A percentile compares a stretch with the other conserved stretches of the same genome.
Evolutionary conservation across 1,284 basidiomycete species (phyloP).

Genomic region (Austropuccinia psidii): DNA sequence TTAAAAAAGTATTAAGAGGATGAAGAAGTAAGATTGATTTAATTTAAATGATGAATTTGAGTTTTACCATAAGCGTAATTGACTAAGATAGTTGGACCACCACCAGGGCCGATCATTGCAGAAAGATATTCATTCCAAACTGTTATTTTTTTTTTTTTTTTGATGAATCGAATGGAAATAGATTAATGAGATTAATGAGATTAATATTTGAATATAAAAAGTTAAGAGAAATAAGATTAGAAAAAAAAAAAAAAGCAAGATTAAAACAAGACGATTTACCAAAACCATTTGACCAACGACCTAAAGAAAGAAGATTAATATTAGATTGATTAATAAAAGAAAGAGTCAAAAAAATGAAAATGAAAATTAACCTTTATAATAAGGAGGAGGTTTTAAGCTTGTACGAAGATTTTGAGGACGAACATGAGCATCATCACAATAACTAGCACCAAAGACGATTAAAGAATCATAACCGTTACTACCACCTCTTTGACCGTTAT

Average conservation of each 20-base stretch:
- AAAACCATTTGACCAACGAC: conserved; percentile 28
- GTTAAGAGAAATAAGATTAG: neutral
- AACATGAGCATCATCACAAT: conserved; percentile 30
- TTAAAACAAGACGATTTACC: neutral
- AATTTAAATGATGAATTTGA: neutral
- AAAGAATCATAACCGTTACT: conserved; percentile 20
- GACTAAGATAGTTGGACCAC: conserved; percentile 10
- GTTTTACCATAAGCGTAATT: conserved; percentile 21
- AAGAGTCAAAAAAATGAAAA: neutral
- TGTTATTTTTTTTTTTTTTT: too few relatives aligned
- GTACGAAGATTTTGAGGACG: neutral
- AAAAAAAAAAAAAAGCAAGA: neutral
- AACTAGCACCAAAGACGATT: conserved; percentile 25
- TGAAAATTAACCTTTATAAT: conserved; percentile 14
- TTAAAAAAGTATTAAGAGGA: neutral
- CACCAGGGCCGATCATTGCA: conserved; percentile 17
- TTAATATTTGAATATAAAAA: neutral
- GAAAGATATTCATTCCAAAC: conserved; percentile 35
- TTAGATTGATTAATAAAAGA: neutral
- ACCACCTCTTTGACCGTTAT: conserved; percentile 22
- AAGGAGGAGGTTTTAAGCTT: conserved; percentile 16
- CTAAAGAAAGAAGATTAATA: neutral
- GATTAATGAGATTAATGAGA: neutral
- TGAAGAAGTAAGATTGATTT: neutral
- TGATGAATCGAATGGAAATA: too few relatives aligned